Evolutionary conservation across 2,329 filamentous ascomycete genomes (phyloP).

Genomic region (Podosphaera aphanis): DNA sequence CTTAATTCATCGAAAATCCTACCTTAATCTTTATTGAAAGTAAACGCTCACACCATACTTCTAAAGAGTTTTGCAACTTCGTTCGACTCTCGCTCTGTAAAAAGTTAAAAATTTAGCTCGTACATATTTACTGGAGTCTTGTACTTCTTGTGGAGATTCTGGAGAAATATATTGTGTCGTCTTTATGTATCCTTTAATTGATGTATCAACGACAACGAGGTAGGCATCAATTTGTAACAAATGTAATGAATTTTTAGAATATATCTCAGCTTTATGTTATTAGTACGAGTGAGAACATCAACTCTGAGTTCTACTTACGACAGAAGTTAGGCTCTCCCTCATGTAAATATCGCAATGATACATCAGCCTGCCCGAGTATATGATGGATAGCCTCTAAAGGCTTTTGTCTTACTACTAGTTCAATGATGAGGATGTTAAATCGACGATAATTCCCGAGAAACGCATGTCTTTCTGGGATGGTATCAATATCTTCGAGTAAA

Average conservation of each 20-base stretch:
- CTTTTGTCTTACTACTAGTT: constrained; percentile 60
- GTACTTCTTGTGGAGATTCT: constrained; percentile 22
- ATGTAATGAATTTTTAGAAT: constrained; percentile 46
- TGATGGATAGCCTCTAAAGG: constrained; percentile 69
- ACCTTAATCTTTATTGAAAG: constrained; percentile 44
- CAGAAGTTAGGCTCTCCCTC: constrained; percentile 43
- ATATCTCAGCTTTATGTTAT: constrained; percentile 24
- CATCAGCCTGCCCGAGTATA: constrained; percentile 59
- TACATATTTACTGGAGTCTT: constrained; percentile 2
- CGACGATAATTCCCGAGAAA: constrained; percentile 90
- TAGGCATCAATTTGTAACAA: constrained; percentile 67
- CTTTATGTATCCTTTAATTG: constrained; percentile 68
- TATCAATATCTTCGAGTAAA: constrained; percentile 83
- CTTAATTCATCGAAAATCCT: neutral
- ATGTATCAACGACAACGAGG: constrained; percentile 70
- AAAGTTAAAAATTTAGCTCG: constrained; percentile 2
- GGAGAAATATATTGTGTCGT: constrained; percentile 41
- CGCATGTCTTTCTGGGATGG: constrained; percentile 74
- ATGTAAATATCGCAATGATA: constrained; percentile 52
- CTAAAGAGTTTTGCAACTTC: constrained; percentile 37
- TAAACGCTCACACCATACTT: constrained; percentile 51
- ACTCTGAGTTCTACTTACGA: constrained; percentile 22
- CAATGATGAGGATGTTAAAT: constrained; percentile 72
- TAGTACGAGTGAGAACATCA: constrained; percentile 3
- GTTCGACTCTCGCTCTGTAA: constrained; percentile 25